These are phyloP conservation scores for Neoscytalidium dimidiatum DNA, from an alignment of 2,329 filamentous ascomycete species.

Conservation along the genomic window DNA sequence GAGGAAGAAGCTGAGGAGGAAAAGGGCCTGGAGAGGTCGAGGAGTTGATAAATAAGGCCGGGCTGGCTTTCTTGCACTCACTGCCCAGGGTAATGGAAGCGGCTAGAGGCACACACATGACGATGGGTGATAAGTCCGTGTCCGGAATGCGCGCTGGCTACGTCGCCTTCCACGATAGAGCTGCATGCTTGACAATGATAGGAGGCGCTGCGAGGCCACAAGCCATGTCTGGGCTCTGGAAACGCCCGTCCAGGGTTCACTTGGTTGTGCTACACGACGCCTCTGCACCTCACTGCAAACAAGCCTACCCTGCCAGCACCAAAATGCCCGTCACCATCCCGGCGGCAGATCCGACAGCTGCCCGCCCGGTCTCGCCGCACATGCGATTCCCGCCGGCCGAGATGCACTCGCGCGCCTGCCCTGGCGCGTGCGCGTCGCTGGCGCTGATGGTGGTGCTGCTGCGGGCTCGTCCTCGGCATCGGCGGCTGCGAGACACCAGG, in stretches of 20 bases:
- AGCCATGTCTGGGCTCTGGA: constrained; percentile 19
- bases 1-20: background rate
- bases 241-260: constrained; percentile 17
- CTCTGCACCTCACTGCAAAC: constrained; percentile 19
- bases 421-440: background rate
- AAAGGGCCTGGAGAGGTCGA: background rate
- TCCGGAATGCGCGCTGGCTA: constrained; percentile 15
- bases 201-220: constrained; percentile 8
- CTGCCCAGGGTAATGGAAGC: constrained; percentile 1
- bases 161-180: constrained; percentile 8
- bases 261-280: constrained; percentile 13
- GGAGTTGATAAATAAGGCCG: background rate
- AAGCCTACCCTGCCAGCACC: background rate
- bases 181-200: constrained; percentile 19
- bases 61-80: background rate
- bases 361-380: background rate
- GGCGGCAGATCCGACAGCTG: background rate
- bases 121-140: constrained; percentile 8
- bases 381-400: background rate
- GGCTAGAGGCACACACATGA: constrained; percentile 15
- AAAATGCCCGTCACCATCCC: constrained; percentile 14
- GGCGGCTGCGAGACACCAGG: background rate
- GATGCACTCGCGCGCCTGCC: background rate
- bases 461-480: too few relatives aligned
- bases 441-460: background rate